A percentile compares a stretch with the other conserved stretches of the same genome.
Conservation (phyloP, 208 protist genomes). For the Trypanosoma theileri region DNA sequence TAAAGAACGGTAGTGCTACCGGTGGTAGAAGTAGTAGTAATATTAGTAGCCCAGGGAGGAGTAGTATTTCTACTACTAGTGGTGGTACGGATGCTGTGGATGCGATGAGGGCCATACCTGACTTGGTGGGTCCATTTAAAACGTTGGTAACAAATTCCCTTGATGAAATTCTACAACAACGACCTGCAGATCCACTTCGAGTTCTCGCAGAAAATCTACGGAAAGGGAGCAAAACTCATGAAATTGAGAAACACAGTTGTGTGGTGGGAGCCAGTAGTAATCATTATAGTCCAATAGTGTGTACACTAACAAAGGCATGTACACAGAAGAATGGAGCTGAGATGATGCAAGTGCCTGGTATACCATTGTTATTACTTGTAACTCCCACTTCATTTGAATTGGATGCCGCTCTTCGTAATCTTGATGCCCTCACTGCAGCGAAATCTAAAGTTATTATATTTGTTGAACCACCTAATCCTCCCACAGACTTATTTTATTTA, state of each 20-base stretch:
- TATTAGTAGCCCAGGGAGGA: too few relatives aligned
- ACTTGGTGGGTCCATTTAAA: constrained; percentile 59
- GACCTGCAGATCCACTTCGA: constrained; percentile 49
- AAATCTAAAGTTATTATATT: constrained; percentile 44
- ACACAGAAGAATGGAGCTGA: constrained; percentile 14
- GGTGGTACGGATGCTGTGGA: constrained; percentile 6
- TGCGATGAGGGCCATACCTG: constrained; percentile 23
- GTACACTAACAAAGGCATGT: constrained; percentile 22
- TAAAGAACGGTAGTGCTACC: too few relatives aligned
- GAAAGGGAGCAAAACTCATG: constrained; percentile 13
- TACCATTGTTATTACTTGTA: constrained; percentile 32
- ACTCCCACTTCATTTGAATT: constrained; percentile 49
- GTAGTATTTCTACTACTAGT: too few relatives aligned
- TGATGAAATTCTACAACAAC: constrained; percentile 45
- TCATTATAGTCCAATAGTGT: not conserved
- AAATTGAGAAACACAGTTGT: constrained; percentile 13
- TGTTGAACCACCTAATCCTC: constrained; percentile 60
- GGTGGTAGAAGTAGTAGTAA: too few relatives aligned
- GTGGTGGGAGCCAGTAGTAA: constrained; percentile 1
- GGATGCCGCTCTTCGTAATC: constrained; percentile 31
- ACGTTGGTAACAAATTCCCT: constrained; percentile 46
- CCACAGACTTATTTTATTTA: constrained; percentile 56
- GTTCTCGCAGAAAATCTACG: constrained; percentile 52
- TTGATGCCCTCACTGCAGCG: constrained; percentile 26
- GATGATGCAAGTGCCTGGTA: constrained; percentile 1